These are phyloP conservation scores for Trypanosoma grayi DNA, from an alignment of 208 protist genomes.

Conservation along the genomic window DNA sequence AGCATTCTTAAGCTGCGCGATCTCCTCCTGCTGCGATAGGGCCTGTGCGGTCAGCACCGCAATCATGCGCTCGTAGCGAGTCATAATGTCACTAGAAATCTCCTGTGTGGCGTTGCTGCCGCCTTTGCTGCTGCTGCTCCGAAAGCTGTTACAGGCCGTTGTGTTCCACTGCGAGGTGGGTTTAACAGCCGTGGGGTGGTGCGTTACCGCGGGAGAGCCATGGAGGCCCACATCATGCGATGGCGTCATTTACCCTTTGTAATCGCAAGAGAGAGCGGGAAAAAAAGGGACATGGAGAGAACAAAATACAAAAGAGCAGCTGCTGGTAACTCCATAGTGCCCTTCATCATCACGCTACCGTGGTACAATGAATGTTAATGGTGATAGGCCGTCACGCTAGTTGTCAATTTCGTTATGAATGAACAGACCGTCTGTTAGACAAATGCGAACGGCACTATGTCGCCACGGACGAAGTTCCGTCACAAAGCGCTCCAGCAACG, in stretches of 20 bases:
- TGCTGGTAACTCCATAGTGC: no score
- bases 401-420: no score
- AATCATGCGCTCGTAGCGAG: constrained; percentile 43
- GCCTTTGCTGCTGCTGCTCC: not conserved
- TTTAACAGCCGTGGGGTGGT: not conserved
- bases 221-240: not conserved
- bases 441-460: no score
- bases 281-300: no score
- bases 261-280: not conserved
- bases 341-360: no score
- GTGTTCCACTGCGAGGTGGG: not conserved
- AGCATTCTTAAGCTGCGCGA: constrained; percentile 25
- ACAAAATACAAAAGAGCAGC: no score
- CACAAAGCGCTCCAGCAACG: no score
- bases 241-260: not conserved
- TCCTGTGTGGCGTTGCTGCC: not conserved
- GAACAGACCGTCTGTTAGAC: no score
- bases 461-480: no score
- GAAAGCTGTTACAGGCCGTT: not conserved
- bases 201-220: not conserved
- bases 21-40: constrained; percentile 53
- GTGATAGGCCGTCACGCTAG: no score
- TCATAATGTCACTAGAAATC: not conserved
- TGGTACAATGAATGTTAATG: no score
- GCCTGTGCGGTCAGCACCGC: constrained; percentile 44